phyloP scores from a whole-genome alignment of 192 early-diverging fungal species.

The Umbelopsis vinacea region DNA sequence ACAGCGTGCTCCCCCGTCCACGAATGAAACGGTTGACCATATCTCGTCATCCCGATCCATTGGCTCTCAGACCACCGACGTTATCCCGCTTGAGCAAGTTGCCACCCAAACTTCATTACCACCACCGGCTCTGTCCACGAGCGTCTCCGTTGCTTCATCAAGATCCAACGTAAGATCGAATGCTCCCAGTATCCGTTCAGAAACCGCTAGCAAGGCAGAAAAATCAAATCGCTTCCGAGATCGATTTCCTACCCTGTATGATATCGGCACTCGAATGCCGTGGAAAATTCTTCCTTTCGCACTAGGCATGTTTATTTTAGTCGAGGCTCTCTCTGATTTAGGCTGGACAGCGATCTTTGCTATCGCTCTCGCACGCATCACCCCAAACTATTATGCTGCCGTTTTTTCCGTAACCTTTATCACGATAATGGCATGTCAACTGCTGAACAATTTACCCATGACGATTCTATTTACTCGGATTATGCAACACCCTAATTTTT shows the following conservation, averaged over 20 bases:
- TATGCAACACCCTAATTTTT: conserved; percentile 68
- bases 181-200: neutral
- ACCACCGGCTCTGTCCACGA: conserved; percentile 14
- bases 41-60: neutral
- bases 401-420: conserved; percentile 66
- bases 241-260: conserved; percentile 55
- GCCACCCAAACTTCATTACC: neutral
- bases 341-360: conserved; percentile 79
- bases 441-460: conserved; percentile 88
- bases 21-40: conserved; percentile 2
- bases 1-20: no score
- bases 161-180: neutral
- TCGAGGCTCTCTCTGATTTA: conserved; percentile 66
- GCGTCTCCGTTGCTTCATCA: neutral
- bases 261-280: conserved; percentile 67
- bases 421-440: conserved; percentile 69
- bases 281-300: conserved; percentile 80
- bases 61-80: conserved; percentile 8
- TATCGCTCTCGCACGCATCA: conserved; percentile 50
- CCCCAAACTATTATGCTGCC: conserved; percentile 57
- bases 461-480: conserved; percentile 80
- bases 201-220: neutral
- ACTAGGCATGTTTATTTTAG: conserved; percentile 87
- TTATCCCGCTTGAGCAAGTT: neutral
- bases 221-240: neutral